Base-by-base conservation (phyloP, 768 basidiomycete genomes). In the Tremella mesenterica region DNA sequence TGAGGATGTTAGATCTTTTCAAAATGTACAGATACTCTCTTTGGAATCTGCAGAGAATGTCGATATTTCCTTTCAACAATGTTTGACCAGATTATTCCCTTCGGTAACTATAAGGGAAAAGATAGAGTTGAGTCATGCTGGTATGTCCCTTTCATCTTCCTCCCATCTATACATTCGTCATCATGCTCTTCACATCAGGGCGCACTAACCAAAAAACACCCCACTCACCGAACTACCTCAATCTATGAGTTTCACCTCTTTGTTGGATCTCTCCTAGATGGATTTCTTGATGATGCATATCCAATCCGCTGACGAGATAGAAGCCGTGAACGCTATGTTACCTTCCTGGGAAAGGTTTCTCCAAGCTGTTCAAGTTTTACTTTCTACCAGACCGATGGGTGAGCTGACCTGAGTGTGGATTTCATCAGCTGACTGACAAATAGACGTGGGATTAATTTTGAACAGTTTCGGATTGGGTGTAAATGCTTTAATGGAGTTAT, bases 41-140 rank as follows among this genome's bases (percentile, higher is more conserved):
- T 46, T 68, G 10, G 45, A 56, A 18, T 31, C 52, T 3, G 52
- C 59, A 9, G 61, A 68, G 12, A 63, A 68, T 38, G 48, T 68
- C 16, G 66, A 68, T 36, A 44, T 38, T 26, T 26, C 53, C 16
- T 59, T 68, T 34, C 38, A 47, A 4, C 44, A 52, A 13, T 33
- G 43, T 1, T 20, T 65, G 33, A 21, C 28, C n/a, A 33, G 33
- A 6, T 26, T 58, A 25, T 30, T 60, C 6, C 62, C 58, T 1
- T 45, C 50, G 12, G 12, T 56, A 12, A 33, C 38, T 1, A 28
- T 33, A n/a, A 60, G 56, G 49, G 53, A 58, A 12, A 58, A 59
- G 29, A 45, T 63, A 28, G 48, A 50, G 9, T 31, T 63, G 8
- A 14, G 23, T 12, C 21, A 59, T 28, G 25, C 33, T 18, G 50